phyloP scores from a whole-genome alignment of 768 basidiomycete genomes.

The Mycena maculata region DNA sequence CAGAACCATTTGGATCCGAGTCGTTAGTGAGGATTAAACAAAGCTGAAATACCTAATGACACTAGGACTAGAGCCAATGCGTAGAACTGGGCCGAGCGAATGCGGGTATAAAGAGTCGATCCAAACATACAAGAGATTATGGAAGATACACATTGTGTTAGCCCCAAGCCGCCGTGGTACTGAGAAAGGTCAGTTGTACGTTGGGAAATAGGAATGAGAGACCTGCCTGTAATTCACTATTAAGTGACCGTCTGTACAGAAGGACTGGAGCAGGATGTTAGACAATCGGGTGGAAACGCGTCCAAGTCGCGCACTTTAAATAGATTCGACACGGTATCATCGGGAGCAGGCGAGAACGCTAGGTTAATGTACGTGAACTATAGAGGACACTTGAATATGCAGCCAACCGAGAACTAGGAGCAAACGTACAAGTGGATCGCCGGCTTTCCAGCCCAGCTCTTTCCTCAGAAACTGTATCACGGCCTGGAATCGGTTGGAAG shows the following conservation, averaged over 20 bases:
- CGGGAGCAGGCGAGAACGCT: conserved; percentile 85
- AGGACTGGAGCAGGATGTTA: conserved; percentile 63
- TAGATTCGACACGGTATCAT: conserved; percentile 83
- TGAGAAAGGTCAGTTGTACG: conserved; percentile 37
- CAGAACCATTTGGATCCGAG: too few relatives aligned
- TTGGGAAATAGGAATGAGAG: neutral
- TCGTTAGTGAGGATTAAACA: too few relatives aligned
- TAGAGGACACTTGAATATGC: conserved; percentile 41
- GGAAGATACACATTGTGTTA: conserved; percentile 38
- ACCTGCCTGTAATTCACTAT: conserved; percentile 91
- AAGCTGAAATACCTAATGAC: too few relatives aligned
- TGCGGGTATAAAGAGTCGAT: conserved; percentile 6
- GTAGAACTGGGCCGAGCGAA: neutral
- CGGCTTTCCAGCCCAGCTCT: conserved; percentile 87
- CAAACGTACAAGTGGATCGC: conserved; percentile 83
- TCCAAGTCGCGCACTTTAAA: conserved; percentile 63
- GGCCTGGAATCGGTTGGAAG: conserved; percentile 93
- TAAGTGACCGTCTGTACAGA: conserved; percentile 87
- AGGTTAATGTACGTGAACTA: conserved; percentile 76
- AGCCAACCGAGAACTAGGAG: conserved; percentile 19
- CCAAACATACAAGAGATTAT: conserved; percentile 7
- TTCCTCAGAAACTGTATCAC: conserved; percentile 93
- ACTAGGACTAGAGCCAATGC: too few relatives aligned
- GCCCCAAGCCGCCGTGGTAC: conserved; percentile 76
- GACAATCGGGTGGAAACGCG: neutral